A percentile compares a stretch with the other conserved stretches of the same genome.
These are phyloP conservation scores for Aspergillus japonicus DNA, from an alignment of 2,329 filamentous ascomycete species.

Conservation along the genomic window DNA sequence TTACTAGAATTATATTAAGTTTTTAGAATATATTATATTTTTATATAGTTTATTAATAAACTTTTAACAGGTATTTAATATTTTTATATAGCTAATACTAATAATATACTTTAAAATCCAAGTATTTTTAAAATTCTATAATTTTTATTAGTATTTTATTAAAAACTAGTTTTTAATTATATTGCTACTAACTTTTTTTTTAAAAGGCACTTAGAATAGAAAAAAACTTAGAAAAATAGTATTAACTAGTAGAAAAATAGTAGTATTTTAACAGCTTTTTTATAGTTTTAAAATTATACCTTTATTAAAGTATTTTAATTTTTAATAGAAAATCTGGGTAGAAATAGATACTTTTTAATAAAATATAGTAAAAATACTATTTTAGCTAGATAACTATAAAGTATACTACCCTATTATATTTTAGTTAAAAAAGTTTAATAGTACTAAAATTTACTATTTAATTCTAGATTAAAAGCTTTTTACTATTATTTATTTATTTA, in stretches of 20 bases:
- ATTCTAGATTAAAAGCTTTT: too few species aligned
- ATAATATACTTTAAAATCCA: neutral
- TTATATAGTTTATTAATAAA: neutral
- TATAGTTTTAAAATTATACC: neutral
- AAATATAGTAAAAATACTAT: too few species aligned
- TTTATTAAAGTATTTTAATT: neutral
- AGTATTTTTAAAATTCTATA: neutral
- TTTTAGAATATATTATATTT: too few species aligned
- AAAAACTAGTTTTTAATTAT: too few species aligned
- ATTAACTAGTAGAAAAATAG: too few species aligned
- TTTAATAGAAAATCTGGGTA: neutral
- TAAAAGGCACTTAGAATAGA: neutral
- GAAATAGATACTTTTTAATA: neutral
- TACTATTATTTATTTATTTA: neutral
- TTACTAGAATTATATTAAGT: neutral
- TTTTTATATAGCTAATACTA: neutral
- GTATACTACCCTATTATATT: too few species aligned
- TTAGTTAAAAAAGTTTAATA: too few species aligned
- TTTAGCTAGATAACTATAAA: too few species aligned
- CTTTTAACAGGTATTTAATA: neutral
- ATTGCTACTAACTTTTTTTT: neutral
- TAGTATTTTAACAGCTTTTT: too few species aligned
- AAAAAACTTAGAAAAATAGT: neutral
- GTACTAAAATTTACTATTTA: too few species aligned
- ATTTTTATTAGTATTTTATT: constrained; percentile 1